phyloP scores from a whole-genome alignment of 2,329 filamentous ascomycete species.

The Ophiocordyceps camponoti-floridani region DNA sequence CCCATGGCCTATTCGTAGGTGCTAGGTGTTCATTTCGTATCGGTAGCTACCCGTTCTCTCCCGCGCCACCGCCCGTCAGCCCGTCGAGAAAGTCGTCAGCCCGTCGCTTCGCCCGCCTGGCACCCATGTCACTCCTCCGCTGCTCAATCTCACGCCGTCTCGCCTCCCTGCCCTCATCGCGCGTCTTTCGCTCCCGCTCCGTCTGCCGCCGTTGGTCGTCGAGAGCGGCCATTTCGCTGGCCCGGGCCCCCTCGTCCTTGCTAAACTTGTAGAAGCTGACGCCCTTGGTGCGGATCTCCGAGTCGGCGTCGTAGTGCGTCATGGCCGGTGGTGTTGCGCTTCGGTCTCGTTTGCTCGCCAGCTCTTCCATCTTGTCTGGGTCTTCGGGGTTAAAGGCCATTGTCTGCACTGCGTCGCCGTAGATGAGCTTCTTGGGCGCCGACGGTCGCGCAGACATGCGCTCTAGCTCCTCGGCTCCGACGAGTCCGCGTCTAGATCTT shows the following conservation, averaged over 20 bases:
- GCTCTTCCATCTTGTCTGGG: conserved; percentile 53
- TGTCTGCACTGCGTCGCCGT: conserved; percentile 70
- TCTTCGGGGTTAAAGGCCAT: conserved; percentile 68
- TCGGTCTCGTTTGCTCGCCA: conserved; percentile 63
- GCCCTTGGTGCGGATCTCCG: conserved; percentile 73
- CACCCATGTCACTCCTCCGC: conserved; percentile 43
- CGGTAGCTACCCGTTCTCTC: not conserved
- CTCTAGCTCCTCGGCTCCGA: conserved; percentile 44
- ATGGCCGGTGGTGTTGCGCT: conserved; percentile 64
- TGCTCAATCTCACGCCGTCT: conserved; percentile 46
- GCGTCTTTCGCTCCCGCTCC: conserved; percentile 38
- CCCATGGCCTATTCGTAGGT: too few species aligned
- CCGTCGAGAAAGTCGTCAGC: conserved; percentile 57
- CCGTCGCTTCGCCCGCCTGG: conserved; percentile 42
- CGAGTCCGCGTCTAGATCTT: conserved; percentile 26
- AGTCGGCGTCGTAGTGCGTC: conserved; percentile 69
- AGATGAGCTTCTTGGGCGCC: conserved; percentile 56
- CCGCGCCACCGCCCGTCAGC: conserved; percentile 12
- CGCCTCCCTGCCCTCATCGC: conserved; percentile 37
- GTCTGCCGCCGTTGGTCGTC: conserved; percentile 50
- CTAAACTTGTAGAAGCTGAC: conserved; percentile 87
- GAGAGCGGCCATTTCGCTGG: conserved; percentile 57
- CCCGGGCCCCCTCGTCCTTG: conserved; percentile 47
- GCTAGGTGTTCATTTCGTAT: too few species aligned
- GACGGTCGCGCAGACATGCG: conserved; percentile 49